Base-by-base conservation (phyloP, 192 early-diverging fungal species). In the Geranomyces variabilis region DNA sequence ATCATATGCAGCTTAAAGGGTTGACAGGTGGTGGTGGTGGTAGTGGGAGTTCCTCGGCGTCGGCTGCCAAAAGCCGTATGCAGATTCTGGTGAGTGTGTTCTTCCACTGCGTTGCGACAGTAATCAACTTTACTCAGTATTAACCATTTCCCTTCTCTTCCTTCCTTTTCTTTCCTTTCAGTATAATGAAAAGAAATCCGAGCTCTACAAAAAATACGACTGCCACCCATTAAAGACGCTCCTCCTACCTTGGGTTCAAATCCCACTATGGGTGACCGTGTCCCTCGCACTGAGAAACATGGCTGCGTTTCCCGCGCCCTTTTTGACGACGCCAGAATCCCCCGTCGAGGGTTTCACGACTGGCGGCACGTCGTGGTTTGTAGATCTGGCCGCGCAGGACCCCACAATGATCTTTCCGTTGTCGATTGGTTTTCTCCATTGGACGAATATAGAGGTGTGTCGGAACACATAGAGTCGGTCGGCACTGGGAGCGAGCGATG, bases 201-300 rank as follows among this genome's bases (percentile, higher is more conserved):
- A 83, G 17, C 77, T 94, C 12, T 91, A 91, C 63, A 70, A 75
- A 9, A 57, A 73, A n/a, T 73, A 90, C 73, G 66, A 82, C 49
- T 92, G 89, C 68, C 72, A 73, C 21, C 90, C 91, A 0, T 71
- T 84, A 17, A 83, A 87, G 53, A 81, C 83, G 7, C 84, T 91
- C 44, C 19, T 90, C 26, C 65, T 92, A 13, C 92, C 91, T 12
- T 89, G 81, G 77, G 80, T 87, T 0, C 92, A 94, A 63, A 86
- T 94, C n/a, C 92, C 92, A 0, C 71, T 94, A 0, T 94, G 93
- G 62, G 55, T 92, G 22, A 77, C 77, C 22, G 84, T 89, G 82
- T 88, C 90, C 0, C 73, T 92, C 30, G 84, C 89, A 1, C 69
- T 94, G 58, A 71, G 91, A 28, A 75, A 84, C 22, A 82, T 94